These are phyloP conservation scores for Pholiota molesta DNA, from an alignment of 768 basidiomycete species.

Conservation along the genomic window DNA sequence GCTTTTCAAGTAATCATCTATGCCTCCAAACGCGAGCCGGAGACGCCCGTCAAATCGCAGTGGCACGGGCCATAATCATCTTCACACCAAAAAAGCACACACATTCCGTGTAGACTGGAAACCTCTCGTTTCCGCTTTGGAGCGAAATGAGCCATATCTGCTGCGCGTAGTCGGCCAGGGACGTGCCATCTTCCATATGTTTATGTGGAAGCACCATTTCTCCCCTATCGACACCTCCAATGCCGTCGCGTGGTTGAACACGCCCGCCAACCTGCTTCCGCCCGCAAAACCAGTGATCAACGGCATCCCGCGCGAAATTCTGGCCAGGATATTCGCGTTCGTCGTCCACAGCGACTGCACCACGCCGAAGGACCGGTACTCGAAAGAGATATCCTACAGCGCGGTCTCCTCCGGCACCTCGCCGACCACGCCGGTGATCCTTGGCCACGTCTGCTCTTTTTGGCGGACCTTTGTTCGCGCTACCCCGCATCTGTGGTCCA, in stretches of 20 bases:
- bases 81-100: not conserved
- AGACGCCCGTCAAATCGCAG: not conserved
- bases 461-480: slow-evolving; percentile 12
- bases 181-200: not conserved
- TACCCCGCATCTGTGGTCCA: slow-evolving; percentile 17
- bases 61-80: not conserved
- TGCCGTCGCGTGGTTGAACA: slow-evolving; percentile 13
- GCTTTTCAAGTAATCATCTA: not conserved
- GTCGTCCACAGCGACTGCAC: slow-evolving; percentile 18
- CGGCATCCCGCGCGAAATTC: slow-evolving; percentile 13
- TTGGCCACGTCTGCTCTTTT: slow-evolving; percentile 10
- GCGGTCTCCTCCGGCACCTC: slow-evolving; percentile 17
- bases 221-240: slow-evolving; percentile 18
- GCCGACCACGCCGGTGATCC: slow-evolving; percentile 14
- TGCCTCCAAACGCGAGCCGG: not conserved
- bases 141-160: slow-evolving; percentile 1
- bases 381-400: slow-evolving; percentile 3
- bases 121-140: not conserved
- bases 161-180: not conserved
- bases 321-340: slow-evolving; percentile 15
- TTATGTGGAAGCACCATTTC: slow-evolving; percentile 15
- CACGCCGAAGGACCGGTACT: slow-evolving; percentile 2
- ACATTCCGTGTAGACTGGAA: not conserved
- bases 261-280: slow-evolving; percentile 9
- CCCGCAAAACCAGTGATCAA: slow-evolving; percentile 11